Evolutionary conservation across 139 green algal genomes (phyloP).

Genomic region (Ulvella scutata): DNA sequence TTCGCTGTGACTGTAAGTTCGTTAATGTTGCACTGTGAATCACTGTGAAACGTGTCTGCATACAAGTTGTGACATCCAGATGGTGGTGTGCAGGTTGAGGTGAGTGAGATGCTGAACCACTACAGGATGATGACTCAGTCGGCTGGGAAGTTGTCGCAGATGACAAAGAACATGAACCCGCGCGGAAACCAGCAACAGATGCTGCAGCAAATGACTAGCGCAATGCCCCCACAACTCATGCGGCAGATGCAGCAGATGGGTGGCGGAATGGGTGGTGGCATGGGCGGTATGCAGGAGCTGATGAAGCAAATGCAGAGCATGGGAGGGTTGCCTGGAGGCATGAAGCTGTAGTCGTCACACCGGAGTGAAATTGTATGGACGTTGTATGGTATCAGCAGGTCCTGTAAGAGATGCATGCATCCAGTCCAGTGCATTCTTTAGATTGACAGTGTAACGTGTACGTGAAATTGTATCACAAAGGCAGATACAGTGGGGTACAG

Average conservation of each 20-base stretch:
- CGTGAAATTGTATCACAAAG: too few species aligned
- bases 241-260: slow-evolving; percentile 78
- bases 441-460: too few species aligned
- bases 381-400: too few species aligned
- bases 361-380: too few species aligned
- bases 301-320: slow-evolving; percentile 77
- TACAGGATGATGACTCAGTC: slow-evolving; percentile 2
- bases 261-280: too few species aligned
- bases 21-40: neutral
- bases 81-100: slow-evolving; percentile 13
- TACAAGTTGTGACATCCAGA: slow-evolving; percentile 67
- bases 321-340: slow-evolving; percentile 17
- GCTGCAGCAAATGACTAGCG: slow-evolving; percentile 63
- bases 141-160: slow-evolving; percentile 5
- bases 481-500: too few species aligned
- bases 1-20: too few species aligned
- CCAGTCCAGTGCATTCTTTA: too few species aligned
- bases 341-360: too few species aligned
- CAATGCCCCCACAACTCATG: slow-evolving; percentile 82
- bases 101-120: slow-evolving; percentile 1
- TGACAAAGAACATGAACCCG: slow-evolving; percentile 39
- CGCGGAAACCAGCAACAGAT: slow-evolving; percentile 64
- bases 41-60: slow-evolving; percentile 81
- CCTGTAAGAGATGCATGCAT: too few species aligned
- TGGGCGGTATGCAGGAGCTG: slow-evolving; percentile 55